phyloP scores from a whole-genome alignment of 2,329 filamentous ascomycete species.

The Epichloe typhina region DNA sequence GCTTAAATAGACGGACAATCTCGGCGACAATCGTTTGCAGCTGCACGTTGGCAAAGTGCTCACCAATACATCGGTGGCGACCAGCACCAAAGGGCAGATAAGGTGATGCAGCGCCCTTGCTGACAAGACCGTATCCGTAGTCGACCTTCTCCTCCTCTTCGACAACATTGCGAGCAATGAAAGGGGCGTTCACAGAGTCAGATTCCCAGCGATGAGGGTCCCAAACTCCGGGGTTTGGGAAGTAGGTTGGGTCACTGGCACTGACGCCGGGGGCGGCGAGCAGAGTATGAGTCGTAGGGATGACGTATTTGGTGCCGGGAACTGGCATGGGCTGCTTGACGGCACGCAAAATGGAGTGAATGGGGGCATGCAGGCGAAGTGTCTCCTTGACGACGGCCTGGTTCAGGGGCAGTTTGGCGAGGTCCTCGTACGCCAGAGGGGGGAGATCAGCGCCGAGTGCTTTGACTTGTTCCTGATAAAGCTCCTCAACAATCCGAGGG shows the following conservation, averaged over 20 bases:
- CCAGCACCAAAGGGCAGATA: slow-evolving; percentile 93
- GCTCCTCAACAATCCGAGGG: slow-evolving; percentile 66
- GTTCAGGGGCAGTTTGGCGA: slow-evolving; percentile 70
- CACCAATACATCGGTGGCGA: slow-evolving; percentile 86
- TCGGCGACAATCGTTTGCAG: slow-evolving; percentile 72
- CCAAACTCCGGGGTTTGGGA: slow-evolving; percentile 73
- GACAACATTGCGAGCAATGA: slow-evolving; percentile 24
- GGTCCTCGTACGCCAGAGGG: slow-evolving; percentile 60
- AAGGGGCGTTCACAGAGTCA: slow-evolving; percentile 42
- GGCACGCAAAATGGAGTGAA: slow-evolving; percentile 88
- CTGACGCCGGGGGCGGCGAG: slow-evolving; percentile 78
- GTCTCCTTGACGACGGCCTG: slow-evolving; percentile 83
- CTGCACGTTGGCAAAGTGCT: slow-evolving; percentile 92
- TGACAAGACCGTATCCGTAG: slow-evolving; percentile 87
- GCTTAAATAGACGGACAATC: slow-evolving; percentile 66
- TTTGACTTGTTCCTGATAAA: slow-evolving; percentile 69
- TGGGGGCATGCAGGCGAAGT: slow-evolving; percentile 78
- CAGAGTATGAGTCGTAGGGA: slow-evolving; percentile 69
- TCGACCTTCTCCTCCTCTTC: slow-evolving; percentile 62
- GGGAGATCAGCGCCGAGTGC: slow-evolving; percentile 64
- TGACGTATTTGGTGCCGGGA: slow-evolving; percentile 67
- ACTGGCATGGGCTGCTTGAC: slow-evolving; percentile 81
- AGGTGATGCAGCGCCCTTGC: slow-evolving; percentile 77
- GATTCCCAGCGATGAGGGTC: slow-evolving; percentile 84
- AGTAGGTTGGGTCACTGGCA: slow-evolving; percentile 57